Evolutionary conservation across 345 rosid genomes (phyloP), one percentile per base, ranked within the genome.

Genomic region (Dovyalis caffra): DNA sequence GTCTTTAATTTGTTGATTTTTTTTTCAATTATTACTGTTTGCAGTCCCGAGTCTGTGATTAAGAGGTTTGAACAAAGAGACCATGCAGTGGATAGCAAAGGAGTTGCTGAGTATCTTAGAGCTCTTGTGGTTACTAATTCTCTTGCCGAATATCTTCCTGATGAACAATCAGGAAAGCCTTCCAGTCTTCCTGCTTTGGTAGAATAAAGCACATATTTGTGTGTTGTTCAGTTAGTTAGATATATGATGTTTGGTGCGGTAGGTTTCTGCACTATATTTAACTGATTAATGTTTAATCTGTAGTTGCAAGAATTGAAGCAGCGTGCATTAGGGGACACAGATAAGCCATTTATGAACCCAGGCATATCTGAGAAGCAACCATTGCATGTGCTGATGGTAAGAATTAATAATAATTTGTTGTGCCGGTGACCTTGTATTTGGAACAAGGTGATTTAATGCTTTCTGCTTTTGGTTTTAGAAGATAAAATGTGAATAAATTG

Each of bases 291-390:
- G 45, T 67, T 83, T 76, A 73, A 57, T 75, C 66, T 81, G 83
- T 74, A 95, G 99, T 87, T 95, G 85, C 93, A 95, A 91, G 98
- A 93, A 68, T 73, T 95, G 80, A 89, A 93, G 88, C 96, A 93
- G 83, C 91, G 98, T 71, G 97, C 91, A 70, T 81, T 93, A 32
- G 95, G 92, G 43, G 85, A 90, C 78, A 60, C 73, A 43, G 97
- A 90, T 58, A 92, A 93, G 85, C 79, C 90, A 4, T 87, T 88
- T 83, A 49, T 91, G 71, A 91, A 84, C 86, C 96, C 96, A 51
- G 99, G 97, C 56, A 77, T 91, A 70, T 95, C 98, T 49, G 93
- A 91, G 83, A 95, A 84, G 88, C 99, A 90, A 68, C 98, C 98
- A 2, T 81, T 95, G 87, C 99, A 95, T 81, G 99, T 95, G 61